phyloP scores from a whole-genome alignment of 495 filamentous ascomycete species.

The Copromyces sp. region DNA sequence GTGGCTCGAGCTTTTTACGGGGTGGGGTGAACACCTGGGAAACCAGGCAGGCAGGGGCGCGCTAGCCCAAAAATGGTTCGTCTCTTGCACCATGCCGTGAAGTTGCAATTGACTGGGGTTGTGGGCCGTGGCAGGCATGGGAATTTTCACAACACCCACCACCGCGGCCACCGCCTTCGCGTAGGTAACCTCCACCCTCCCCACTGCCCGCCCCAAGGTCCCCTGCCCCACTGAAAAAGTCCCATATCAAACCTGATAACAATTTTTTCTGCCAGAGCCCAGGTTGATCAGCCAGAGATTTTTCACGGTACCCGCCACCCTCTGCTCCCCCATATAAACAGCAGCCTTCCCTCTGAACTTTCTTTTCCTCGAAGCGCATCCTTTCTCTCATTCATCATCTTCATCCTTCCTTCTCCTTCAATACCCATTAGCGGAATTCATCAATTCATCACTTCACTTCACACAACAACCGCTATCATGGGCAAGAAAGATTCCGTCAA shows the following conservation, averaged over 20 bases:
- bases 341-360: constrained; percentile 9
- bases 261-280: constrained; percentile 6
- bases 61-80: background rate
- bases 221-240: constrained; percentile 9
- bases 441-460: constrained; percentile 10
- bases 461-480: constrained; percentile 31
- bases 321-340: constrained; percentile 17
- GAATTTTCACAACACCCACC: background rate
- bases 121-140: background rate
- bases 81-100: background rate
- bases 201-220: background rate
- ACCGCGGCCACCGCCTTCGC: background rate
- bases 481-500: constrained; percentile 46
- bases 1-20: background rate
- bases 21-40: background rate
- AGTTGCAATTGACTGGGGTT: background rate
- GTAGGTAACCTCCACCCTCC: background rate
- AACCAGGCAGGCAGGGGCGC: background rate
- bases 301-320: constrained; percentile 9
- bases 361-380: constrained; percentile 2
- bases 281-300: background rate
- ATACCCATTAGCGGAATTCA: constrained; percentile 4
- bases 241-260: constrained; percentile 8
- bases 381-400: constrained; percentile 4
- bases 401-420: constrained; percentile 13